phyloP scores from a whole-genome alignment of 1,284 basidiomycete species.

The Neonothopanus nambi region DNA sequence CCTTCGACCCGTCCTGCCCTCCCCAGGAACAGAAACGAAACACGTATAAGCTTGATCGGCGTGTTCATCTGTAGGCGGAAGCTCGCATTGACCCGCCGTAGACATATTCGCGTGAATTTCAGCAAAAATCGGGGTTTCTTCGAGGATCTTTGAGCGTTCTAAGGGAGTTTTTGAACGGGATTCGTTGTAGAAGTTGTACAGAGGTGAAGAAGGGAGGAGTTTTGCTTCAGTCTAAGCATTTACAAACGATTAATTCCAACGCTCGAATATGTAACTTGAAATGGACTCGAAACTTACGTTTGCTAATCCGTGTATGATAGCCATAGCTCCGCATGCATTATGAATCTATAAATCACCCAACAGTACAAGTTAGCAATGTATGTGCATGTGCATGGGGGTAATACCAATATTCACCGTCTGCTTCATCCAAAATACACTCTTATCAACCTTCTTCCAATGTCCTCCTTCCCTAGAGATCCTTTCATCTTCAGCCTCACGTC shows the following conservation, averaged over 20 bases:
- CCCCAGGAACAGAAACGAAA: background rate
- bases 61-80: background rate
- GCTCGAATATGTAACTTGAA: background rate
- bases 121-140: background rate
- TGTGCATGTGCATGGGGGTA: background rate
- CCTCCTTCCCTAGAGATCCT: conserved; percentile 50
- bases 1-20: background rate
- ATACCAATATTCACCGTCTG: conserved; percentile 56
- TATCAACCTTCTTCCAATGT: conserved; percentile 49
- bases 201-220: background rate
- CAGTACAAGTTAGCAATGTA: background rate
- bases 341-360: background rate
- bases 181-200: background rate
- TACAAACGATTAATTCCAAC: background rate
- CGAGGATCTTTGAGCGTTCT: background rate
- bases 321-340: conserved; percentile 8
- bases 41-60: background rate
- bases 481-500: conserved; percentile 57
- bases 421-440: conserved; percentile 72
- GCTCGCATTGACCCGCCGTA: conserved; percentile 1
- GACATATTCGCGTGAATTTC: conserved; percentile 5
- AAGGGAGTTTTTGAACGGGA: background rate
- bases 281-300: background rate
- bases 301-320: conserved; percentile 6
- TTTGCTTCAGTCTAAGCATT: background rate